A percentile compares a stretch with the other conserved stretches of the same genome.
phyloP scores from a whole-genome alignment of 1,139 yeast species.

The Yamadazyma triangularis region DNA sequence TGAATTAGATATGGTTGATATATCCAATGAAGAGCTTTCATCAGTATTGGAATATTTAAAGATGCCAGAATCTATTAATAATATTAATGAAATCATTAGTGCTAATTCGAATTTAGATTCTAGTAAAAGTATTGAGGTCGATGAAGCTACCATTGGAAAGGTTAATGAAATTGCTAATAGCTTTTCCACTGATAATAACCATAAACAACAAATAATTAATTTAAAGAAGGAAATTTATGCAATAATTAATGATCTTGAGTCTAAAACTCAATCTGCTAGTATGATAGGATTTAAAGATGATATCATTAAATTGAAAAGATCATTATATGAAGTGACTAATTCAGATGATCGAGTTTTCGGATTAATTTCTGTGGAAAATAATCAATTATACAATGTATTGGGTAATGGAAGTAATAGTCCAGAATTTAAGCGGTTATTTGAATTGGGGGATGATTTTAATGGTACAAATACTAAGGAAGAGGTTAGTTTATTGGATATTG shows the following conservation, averaged over 20 bases:
- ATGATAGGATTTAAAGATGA: constrained; percentile 37
- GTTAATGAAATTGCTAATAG: constrained; percentile 25
- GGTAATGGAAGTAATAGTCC: constrained; percentile 29
- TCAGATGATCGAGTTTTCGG: constrained; percentile 58
- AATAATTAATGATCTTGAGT: constrained; percentile 36
- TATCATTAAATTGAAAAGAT: constrained; percentile 53
- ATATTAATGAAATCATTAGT: constrained; percentile 41
- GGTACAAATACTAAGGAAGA: constrained; percentile 18
- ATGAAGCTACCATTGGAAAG: constrained; percentile 13
- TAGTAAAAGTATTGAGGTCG: constrained; percentile 9
- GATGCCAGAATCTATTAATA: constrained; percentile 63
- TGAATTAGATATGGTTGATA: constrained; percentile 70
- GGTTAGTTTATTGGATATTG: constrained; percentile 55
- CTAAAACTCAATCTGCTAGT: constrained; percentile 3
- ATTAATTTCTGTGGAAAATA: constrained; percentile 23
- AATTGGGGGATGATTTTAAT: constrained; percentile 6
- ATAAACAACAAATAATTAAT: constrained; percentile 19
- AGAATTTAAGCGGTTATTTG: constrained; percentile 30
- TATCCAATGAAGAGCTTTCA: constrained; percentile 72
- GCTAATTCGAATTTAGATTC: constrained; percentile 5
- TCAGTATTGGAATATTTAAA: constrained; percentile 79
- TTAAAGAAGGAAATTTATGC: constrained; percentile 39
- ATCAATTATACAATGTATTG: constrained; percentile 23
- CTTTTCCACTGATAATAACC: constrained; percentile 18
- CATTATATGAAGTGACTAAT: constrained; percentile 62